Percentiles rank a stretch among this genome's conserved stretches.
These are phyloP conservation scores for Eucalyptus sp. DNA, from an alignment of 345 rosid species.

Conservation along the genomic window DNA sequence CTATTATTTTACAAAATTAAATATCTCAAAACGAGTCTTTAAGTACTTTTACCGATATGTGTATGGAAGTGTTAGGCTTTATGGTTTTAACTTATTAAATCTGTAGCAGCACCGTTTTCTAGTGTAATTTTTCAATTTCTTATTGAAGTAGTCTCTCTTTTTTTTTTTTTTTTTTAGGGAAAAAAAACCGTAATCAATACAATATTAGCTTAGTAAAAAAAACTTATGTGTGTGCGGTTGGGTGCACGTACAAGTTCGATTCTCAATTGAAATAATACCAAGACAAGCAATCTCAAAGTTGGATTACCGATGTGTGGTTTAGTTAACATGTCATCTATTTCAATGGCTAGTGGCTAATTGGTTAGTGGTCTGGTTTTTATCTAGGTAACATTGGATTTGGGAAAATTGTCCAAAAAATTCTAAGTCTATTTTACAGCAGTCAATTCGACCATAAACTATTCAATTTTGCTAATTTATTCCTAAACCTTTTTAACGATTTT, in stretches of 20 bases:
- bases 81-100: no score
- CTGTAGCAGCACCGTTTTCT: neutral
- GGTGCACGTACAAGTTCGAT: neutral
- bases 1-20: neutral
- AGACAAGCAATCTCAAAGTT: neutral
- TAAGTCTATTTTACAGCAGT: rapidly evolving
- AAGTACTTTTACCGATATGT: neutral
- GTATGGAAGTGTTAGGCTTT: neutral
- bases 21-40: neutral
- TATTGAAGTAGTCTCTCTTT: neutral
- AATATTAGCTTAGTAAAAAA: neutral
- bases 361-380: no score
- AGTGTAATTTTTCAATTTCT: neutral
- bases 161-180: neutral
- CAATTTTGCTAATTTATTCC: no score
- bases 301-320: neutral
- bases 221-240: neutral
- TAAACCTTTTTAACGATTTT: rapidly evolving
- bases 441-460: rapidly evolving
- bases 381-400: neutral
- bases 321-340: neutral
- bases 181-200: no score
- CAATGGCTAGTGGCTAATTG: neutral
- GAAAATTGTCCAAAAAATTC: neutral
- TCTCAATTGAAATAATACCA: neutral